Conservation (phyloP, 2,329 filamentous ascomycete genomes). For the Fusarium mundagurra region DNA sequence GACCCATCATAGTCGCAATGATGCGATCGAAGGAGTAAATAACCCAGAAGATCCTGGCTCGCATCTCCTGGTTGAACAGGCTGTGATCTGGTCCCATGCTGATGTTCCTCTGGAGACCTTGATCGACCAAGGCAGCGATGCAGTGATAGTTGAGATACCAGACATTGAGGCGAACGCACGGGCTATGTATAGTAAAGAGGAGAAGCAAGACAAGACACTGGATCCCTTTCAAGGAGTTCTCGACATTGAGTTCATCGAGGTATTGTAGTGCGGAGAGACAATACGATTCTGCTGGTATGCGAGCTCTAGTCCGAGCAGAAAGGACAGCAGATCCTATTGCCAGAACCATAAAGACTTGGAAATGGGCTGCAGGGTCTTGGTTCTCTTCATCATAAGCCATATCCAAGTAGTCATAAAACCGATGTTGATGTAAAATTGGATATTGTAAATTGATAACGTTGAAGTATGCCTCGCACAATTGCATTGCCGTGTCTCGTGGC, state of each 20-base stretch:
- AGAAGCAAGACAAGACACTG: constrained; percentile 59
- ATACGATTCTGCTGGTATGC: constrained; percentile 59
- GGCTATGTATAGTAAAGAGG: constrained; percentile 62
- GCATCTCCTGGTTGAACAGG: constrained; percentile 61
- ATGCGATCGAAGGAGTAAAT: constrained; percentile 62
- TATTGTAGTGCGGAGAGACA: constrained; percentile 58
- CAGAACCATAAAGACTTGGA: constrained; percentile 64
- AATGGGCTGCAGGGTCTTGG: constrained; percentile 47
- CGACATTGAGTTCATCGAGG: constrained; percentile 57
- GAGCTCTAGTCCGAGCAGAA: constrained; percentile 54
- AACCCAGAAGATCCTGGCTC: constrained; percentile 66
- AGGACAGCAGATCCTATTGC: constrained; percentile 59
- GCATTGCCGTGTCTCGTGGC: constrained; percentile 48
- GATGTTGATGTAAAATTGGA: constrained; percentile 59
- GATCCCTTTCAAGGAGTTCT: constrained; percentile 59
- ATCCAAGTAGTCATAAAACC: constrained; percentile 53
- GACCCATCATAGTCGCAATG: constrained; percentile 65
- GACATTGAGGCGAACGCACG: constrained; percentile 58
- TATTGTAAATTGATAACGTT: constrained; percentile 58
- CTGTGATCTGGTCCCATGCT: constrained; percentile 55
- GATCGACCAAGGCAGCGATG: constrained; percentile 59
- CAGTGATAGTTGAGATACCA: constrained; percentile 68
- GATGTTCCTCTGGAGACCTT: constrained; percentile 62
- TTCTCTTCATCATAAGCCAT: constrained; percentile 47
- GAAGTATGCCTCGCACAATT: constrained; percentile 59